Percentiles rank a stretch among this genome's conserved stretches.
phyloP scores from a whole-genome alignment of 1,139 yeast species.

The Candida tetrigidarum region DNA sequence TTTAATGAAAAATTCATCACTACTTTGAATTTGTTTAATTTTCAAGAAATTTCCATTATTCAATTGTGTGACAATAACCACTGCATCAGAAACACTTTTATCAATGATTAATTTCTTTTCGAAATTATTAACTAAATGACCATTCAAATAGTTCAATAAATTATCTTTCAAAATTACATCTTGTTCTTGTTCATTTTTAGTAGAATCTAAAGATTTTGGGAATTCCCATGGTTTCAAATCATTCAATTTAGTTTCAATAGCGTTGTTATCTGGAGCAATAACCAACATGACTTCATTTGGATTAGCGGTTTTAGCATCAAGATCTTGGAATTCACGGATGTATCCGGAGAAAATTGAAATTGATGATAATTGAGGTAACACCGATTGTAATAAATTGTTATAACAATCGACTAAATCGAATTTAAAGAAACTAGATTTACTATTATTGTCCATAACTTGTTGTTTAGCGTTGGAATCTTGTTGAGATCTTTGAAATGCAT shows the following conservation, averaged over 20 bases:
- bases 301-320: conserved; percentile 46
- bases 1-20: conserved; percentile 41
- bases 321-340: conserved; percentile 53
- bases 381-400: conserved; percentile 30
- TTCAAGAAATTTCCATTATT: conserved; percentile 46
- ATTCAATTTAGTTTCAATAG: conserved; percentile 41
- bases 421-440: conserved; percentile 8
- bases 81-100: conserved; percentile 11
- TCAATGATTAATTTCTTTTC: conserved; percentile 24
- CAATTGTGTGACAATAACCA: conserved; percentile 32
- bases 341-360: conserved; percentile 60
- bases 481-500: conserved; percentile 12
- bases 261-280: conserved; percentile 65
- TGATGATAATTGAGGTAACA: conserved; percentile 46
- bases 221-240: conserved; percentile 71
- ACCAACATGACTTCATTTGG: conserved; percentile 44
- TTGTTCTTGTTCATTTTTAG: conserved; percentile 39
- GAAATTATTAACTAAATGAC: conserved; percentile 49
- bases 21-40: conserved; percentile 40
- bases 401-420: conserved; percentile 17
- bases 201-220: conserved; percentile 46
- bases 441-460: conserved; percentile 5
- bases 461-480: conserved; percentile 14
- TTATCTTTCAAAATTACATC: conserved; percentile 51
- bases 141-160: conserved; percentile 52